phyloP scores from a whole-genome alignment of 176 grass and related monocot species.

The Oryza meridionalis region DNA sequence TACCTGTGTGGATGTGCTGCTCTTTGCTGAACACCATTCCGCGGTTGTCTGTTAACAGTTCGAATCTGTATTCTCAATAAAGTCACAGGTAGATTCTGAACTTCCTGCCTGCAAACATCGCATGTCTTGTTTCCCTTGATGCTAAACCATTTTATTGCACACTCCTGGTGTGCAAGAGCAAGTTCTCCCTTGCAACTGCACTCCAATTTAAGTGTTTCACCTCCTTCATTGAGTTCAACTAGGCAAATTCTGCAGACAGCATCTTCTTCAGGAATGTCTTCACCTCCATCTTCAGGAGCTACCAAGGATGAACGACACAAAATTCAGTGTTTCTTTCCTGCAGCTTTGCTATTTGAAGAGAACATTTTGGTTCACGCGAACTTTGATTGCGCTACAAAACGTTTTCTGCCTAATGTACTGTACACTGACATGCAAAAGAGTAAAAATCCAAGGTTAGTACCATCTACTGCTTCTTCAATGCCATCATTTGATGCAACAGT shows the following conservation, averaged over 20 bases:
- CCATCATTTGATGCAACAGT: conserved; percentile 30
- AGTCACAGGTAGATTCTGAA: conserved; percentile 78
- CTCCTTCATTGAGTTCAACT: conserved; percentile 90
- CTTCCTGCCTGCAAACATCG: conserved; percentile 80
- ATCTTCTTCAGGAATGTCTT: conserved; percentile 99
- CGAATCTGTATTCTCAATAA: conserved; percentile 79
- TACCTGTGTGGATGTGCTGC: conserved; percentile 60
- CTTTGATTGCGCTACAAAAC: neutral
- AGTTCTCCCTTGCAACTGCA: conserved; percentile 99
- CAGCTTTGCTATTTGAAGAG: neutral
- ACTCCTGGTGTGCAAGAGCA: conserved; percentile 94
- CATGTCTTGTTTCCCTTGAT: conserved; percentile 95
- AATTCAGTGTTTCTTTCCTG: neutral
- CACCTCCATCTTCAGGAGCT: conserved; percentile 70
- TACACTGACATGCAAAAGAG: neutral
- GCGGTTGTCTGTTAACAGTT: conserved; percentile 42
- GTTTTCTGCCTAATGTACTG: neutral
- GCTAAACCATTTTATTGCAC: conserved; percentile 99
- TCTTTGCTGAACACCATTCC: conserved; percentile 57
- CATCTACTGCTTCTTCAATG: conserved; percentile 61
- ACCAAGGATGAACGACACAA: neutral
- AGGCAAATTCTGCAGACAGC: conserved; percentile 96
- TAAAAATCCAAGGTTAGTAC: conserved; percentile 36
- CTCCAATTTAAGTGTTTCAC: conserved; percentile 99
- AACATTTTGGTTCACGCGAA: neutral